Conservation (phyloP, 371 early-diverging fungal species). For the Mucor racemosus region DNA sequence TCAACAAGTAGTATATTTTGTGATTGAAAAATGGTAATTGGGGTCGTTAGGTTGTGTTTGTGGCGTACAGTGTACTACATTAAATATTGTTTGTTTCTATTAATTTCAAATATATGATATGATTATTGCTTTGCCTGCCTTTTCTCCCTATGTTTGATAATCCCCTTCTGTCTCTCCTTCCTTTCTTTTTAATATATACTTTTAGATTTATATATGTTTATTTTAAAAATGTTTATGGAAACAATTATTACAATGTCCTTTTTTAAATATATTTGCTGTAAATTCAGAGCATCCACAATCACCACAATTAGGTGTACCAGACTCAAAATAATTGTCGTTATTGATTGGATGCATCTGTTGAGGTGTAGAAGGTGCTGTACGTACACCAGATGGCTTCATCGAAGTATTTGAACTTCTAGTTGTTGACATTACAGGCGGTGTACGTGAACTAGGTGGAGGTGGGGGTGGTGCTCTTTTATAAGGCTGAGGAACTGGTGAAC, state of each 20-base stretch:
- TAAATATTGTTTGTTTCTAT: background rate
- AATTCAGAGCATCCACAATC: constrained; percentile 74
- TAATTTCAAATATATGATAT: background rate
- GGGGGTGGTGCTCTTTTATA: constrained; percentile 17
- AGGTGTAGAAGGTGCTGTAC: constrained; percentile 20
- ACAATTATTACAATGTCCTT: constrained; percentile 69
- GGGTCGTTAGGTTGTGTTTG: constrained; percentile 9
- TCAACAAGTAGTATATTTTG: background rate
- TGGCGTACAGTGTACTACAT: constrained; percentile 11
- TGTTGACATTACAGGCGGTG: constrained; percentile 9
- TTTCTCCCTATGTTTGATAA: background rate
- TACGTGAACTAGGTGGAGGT: constrained; percentile 16
- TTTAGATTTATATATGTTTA: background rate
- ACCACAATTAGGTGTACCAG: constrained; percentile 6
- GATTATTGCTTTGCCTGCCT: background rate
- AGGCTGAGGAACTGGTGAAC: constrained; percentile 19
- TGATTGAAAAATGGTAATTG: background rate
- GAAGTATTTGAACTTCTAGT: background rate
- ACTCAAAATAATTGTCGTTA: constrained; percentile 15
- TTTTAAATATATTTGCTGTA: constrained; percentile 69
- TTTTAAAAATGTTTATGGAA: constrained; percentile 61
- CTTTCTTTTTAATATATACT: background rate
- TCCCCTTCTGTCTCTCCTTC: no score
- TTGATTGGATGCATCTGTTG: background rate
- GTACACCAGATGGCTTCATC: constrained; percentile 3